A percentile compares a stretch with the other conserved stretches of the same genome.
These are phyloP conservation scores for Corymbia citriodora DNA, from an alignment of 441 rosid species.

Conservation along the genomic window DNA sequence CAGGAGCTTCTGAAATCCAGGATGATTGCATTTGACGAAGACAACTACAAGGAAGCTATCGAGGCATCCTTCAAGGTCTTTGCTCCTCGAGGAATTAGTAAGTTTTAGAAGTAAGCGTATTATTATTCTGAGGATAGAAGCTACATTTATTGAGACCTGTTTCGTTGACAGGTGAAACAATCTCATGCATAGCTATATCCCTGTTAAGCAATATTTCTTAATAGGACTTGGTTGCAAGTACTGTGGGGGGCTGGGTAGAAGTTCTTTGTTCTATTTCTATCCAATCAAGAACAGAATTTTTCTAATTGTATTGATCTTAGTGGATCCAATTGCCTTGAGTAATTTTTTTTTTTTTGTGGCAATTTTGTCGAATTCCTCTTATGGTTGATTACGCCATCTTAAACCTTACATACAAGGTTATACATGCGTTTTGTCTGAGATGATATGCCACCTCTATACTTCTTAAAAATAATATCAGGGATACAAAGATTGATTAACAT, in stretches of 20 bases:
- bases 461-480: not conserved
- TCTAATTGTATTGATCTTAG: not conserved
- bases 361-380: not conserved
- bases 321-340: not conserved
- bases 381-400: not conserved
- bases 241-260: not conserved
- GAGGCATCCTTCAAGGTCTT: conserved; percentile 84
- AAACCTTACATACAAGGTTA: not conserved
- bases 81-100: conserved; percentile 83
- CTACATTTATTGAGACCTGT: not conserved
- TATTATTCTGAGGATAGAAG: conserved; percentile 1
- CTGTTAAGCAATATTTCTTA: not conserved
- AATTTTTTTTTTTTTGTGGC: not conserved
- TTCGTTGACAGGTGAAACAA: not conserved
- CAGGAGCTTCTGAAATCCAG: conserved; percentile 75
- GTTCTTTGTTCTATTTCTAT: not conserved
- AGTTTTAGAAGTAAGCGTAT: conserved; percentile 25
- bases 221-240: not conserved
- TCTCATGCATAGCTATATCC: not conserved
- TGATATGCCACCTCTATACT: not conserved
- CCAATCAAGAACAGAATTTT: not conserved
- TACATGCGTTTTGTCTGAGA: not conserved
- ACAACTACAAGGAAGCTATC: conserved; percentile 85
- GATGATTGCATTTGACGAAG: conserved; percentile 75
- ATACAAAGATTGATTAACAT: not conserved